Evolutionary conservation across 768 basidiomycete species (phyloP), one percentile per base, ranked within the genome.

Genomic region (Dacryopinax primogenitus): DNA sequence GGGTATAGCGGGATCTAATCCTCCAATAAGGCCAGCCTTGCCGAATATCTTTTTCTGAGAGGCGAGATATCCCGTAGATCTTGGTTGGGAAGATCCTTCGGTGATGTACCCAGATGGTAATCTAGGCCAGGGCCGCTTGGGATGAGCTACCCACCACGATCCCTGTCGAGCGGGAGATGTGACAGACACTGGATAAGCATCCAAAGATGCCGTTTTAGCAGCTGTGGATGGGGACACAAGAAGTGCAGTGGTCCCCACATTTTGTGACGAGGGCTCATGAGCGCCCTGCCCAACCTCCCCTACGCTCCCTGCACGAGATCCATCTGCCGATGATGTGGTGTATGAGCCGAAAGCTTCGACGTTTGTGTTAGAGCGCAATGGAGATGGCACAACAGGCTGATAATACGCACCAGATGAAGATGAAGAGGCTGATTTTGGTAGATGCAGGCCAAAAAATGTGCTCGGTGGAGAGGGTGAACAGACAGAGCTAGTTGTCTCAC

Each of bases 161-260:
- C 51, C 51, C 51, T 58, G 51, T 21, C 3, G 51, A 58, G 51
- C 51, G 51, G 51, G 11, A 58, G 4, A 30, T 21, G 18, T 58
- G 51, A 44, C 18, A 4, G 51, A 58, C 23, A 58, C 51, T 58
- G 51, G 51, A 58, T 58, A 58, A 58, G 51, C 51, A 58, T 30
- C 51, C 4, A 58, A 58, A 28, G 51, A 30, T 58, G 51, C 51
- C 18, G 30, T 30, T 58, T 58, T 58, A 58, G 51, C 51, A 58
- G 51, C 51, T 58, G 51, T 21, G 26, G 32, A 58, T 58, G 51
- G 88, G 88, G 87, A 88, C 84, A 88, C 89, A 90, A 87, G 87
- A 88, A 90, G 89, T 90, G 89, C 89, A 90, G 90, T 90, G 87
- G 88, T 86, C 88, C 88, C 88, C 88, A 91, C 89, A 83, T 91